Evolutionary conservation across 2,329 filamentous ascomycete genomes (phyloP).

Genomic region (Laburnicola sp.): DNA sequence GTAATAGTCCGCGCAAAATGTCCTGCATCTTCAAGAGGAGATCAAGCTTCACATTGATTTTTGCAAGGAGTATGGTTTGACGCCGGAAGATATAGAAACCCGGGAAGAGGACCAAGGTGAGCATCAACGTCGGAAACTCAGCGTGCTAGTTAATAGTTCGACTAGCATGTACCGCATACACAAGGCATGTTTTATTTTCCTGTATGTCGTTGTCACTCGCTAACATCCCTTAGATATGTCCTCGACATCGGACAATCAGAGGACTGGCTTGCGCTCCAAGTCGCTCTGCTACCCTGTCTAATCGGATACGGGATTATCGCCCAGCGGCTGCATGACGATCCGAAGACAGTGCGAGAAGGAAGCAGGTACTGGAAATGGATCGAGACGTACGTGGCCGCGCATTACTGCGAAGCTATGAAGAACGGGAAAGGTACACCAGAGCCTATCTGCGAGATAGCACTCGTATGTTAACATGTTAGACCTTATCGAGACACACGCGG

Average conservation of each 20-base stretch:
- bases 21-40: conserved; percentile 76
- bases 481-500: conserved; percentile 74
- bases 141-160: conserved; percentile 6
- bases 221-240: conserved; percentile 63
- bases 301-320: conserved; percentile 87
- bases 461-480: conserved; percentile 50
- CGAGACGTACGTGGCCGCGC: conserved; percentile 79
- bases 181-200: conserved; percentile 46
- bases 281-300: conserved; percentile 82
- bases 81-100: conserved; percentile 69
- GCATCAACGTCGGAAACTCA: background rate
- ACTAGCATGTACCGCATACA: conserved; percentile 77
- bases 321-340: conserved; percentile 66
- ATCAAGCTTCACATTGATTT: conserved; percentile 81
- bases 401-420: conserved; percentile 73
- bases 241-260: conserved; percentile 85
- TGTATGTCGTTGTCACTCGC: background rate
- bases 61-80: conserved; percentile 78
- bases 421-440: conserved; percentile 65
- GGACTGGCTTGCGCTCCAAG: conserved; percentile 84
- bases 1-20: conserved; percentile 67
- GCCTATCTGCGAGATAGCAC: background rate
- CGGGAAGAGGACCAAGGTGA: conserved; percentile 74
- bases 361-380: conserved; percentile 92
- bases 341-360: conserved; percentile 61